Evolutionary conservation across 2,329 filamentous ascomycete genomes (phyloP), one percentile per base, ranked within the genome.

Genomic region (Alternaria gaisen): DNA sequence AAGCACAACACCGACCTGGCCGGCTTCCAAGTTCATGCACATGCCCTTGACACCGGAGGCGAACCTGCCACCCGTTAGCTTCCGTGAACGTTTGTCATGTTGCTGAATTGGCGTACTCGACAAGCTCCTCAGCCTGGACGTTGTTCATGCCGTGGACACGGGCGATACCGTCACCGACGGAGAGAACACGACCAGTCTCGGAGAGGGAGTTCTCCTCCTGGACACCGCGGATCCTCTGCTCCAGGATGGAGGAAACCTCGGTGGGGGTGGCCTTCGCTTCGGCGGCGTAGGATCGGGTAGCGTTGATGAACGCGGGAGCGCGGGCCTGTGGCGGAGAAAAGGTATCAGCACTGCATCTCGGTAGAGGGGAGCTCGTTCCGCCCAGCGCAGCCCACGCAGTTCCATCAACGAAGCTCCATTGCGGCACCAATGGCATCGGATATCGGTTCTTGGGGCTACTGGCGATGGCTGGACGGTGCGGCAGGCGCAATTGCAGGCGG

Each of bases 1-100:
- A 81, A 99, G 89, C 89, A 99, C 95, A 80, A 99, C 94, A 97
- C 95, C 95, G 86, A 99, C 95, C 86, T 98, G 95, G 83, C 95
- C 95, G 84, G 95, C 95, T 87, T 99, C 95, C 85, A 99, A 90
- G 92, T 99, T 99, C 94, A 99, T 98, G 92, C 94, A 98, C 95
- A 99, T 99, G 84, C 95, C 95, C 91, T 98, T 98, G 85, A 98
- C 95, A 84, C 95, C 95, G 72, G 95, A 99, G 79, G 95, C 93
- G 87, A 99, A 99, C 88, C 94, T 97, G 72, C 60, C 47, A 56
- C 64, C 63, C 60, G 69, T 78, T 70, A 78, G 75, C 69, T 58
- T 60, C 62, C 58, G 22, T 61, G 52, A 60, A 55, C 42, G 61
- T 40, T 46, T 53, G 47, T 40, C 40, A 28, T 58, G 46, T 16